These are phyloP conservation scores for Scheffersomyces spartinae DNA, from an alignment of 805 yeast species.

Conservation along the genomic window DNA sequence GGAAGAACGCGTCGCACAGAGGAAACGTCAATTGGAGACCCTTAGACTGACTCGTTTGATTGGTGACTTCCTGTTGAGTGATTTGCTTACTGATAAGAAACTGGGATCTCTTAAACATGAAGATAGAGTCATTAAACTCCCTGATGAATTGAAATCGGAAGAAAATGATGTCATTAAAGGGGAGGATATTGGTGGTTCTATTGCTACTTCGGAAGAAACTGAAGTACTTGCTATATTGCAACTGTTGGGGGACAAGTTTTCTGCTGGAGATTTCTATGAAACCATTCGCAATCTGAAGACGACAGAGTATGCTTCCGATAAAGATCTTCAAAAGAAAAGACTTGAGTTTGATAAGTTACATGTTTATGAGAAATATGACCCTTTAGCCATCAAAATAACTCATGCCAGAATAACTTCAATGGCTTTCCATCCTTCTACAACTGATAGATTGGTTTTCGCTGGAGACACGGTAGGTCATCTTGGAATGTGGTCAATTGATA, in stretches of 20 bases:
- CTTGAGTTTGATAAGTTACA: conserved; percentile 40
- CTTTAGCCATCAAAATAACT: conserved; percentile 60
- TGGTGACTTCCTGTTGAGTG: conserved; percentile 56
- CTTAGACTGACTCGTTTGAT: conserved; percentile 46
- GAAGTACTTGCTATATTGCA: conserved; percentile 21
- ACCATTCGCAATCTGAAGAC: conserved; percentile 28
- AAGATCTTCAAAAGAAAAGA: conserved; percentile 36
- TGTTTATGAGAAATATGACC: conserved; percentile 47
- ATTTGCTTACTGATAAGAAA: conserved; percentile 34
- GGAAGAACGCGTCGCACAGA: conserved; percentile 8
- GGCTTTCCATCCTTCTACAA: conserved; percentile 62
- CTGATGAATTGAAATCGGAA: conserved; percentile 9
- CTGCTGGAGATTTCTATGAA: conserved; percentile 64
- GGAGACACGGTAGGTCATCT: conserved; percentile 85
- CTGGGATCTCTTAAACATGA: conserved; percentile 25
- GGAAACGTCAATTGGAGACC: conserved; percentile 30
- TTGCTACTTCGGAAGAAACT: conserved; percentile 9
- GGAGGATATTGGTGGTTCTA: conserved; percentile 2
- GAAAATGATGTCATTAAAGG: conserved; percentile 11
- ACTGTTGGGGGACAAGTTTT: conserved; percentile 38
- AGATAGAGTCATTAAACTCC: conserved; percentile 12
- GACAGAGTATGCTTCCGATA: conserved; percentile 16
- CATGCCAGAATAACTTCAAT: conserved; percentile 65
- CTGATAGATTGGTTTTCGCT: conserved; percentile 56
- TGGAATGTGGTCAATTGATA: conserved; percentile 74